Evolutionary conservation across 2,329 filamentous ascomycete species (phyloP).

Genomic region (Aspergillus thermomutatus): DNA sequence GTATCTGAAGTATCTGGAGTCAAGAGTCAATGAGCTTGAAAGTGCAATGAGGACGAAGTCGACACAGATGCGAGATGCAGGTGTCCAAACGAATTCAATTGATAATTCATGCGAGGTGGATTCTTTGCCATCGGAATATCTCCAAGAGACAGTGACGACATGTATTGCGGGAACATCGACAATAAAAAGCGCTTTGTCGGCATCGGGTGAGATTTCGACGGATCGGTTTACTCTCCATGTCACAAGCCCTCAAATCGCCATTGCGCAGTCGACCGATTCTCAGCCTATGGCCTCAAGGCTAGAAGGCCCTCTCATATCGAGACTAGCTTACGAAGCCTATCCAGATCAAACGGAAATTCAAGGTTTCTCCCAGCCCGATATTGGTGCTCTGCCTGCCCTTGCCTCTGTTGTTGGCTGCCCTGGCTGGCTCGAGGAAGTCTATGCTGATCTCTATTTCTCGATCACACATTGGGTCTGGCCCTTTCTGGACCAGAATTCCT

Average conservation of each 20-base stretch:
- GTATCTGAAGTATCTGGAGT: slow-evolving; percentile 23
- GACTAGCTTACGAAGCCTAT: slow-evolving; percentile 1
- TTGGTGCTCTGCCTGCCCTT: background rate
- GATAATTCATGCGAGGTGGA: background rate
- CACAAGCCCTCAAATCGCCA: background rate
- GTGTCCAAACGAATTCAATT: slow-evolving; percentile 22
- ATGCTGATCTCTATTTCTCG: slow-evolving; percentile 24
- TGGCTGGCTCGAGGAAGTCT: slow-evolving; percentile 21
- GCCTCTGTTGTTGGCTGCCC: slow-evolving; percentile 8
- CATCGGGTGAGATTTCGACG: background rate
- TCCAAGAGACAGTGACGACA: background rate
- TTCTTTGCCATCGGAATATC: background rate
- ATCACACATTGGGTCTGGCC: slow-evolving; percentile 27
- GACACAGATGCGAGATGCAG: slow-evolving; percentile 14
- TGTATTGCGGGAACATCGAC: background rate
- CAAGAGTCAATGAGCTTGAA: slow-evolving; percentile 21
- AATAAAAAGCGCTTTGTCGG: background rate
- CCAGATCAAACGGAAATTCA: background rate
- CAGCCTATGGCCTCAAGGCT: background rate
- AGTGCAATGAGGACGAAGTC: background rate
- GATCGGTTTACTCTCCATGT: background rate
- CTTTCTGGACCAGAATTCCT: slow-evolving; percentile 21
- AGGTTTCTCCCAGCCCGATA: background rate
- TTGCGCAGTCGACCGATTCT: background rate
- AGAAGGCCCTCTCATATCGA: background rate